Evolutionary conservation across 2,329 filamentous ascomycete genomes (phyloP).

Genomic region (Colletotrichum cordylinicola): DNA sequence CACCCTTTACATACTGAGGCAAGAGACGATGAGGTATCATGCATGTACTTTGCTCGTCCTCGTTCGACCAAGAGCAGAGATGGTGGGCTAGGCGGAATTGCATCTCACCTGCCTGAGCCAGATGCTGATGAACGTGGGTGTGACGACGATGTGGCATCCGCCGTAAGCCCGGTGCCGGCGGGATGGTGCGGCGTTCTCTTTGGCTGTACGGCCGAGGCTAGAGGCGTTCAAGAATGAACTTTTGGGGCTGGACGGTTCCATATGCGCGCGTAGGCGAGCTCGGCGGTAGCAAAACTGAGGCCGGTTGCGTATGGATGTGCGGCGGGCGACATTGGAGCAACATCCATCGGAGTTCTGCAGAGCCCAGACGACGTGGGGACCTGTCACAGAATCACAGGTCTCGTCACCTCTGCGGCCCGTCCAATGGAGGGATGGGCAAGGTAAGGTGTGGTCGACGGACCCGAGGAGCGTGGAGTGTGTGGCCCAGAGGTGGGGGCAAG

Average conservation of each 20-base stretch:
- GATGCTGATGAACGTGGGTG: background rate
- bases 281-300: background rate
- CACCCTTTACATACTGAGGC: background rate
- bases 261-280: background rate
- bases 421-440: background rate
- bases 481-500: conserved; percentile 3
- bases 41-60: background rate
- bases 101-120: background rate
- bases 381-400: background rate
- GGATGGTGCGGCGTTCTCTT: background rate
- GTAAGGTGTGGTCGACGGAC: background rate
- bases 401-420: background rate
- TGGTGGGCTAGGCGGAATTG: background rate
- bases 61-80: background rate
- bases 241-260: background rate
- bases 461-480: background rate
- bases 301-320: background rate
- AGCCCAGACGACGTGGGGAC: background rate
- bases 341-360: background rate
- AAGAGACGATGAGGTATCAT: background rate
- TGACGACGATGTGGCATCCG: background rate
- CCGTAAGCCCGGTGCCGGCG: background rate
- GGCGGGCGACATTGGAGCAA: background rate
- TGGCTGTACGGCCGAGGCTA: background rate
- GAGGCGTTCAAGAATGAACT: background rate